Conservation (phyloP, 2,329 filamentous ascomycete species). For the Fusarium annulatum region DNA sequence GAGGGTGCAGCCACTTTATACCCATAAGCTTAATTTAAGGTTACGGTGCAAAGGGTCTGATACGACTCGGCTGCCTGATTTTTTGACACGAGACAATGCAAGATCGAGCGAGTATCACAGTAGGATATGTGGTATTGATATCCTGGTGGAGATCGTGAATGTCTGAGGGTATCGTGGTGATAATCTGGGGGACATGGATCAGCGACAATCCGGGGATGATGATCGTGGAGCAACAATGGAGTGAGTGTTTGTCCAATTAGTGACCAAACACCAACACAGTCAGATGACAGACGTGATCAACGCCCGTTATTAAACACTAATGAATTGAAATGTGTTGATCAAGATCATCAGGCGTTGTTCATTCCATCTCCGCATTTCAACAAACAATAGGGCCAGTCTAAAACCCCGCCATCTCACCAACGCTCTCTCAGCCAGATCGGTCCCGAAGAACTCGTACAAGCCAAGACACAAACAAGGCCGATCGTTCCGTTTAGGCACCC, state of each 20-base stretch:
- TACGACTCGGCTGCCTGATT: neutral
- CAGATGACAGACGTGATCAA: neutral
- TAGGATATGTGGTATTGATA: rapidly evolving
- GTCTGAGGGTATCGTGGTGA: neutral
- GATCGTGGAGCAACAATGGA: neutral
- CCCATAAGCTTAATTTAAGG: conserved; percentile 27
- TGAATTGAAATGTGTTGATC: neutral
- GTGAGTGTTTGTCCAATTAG: neutral
- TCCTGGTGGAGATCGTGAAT: neutral
- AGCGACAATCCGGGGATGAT: neutral
- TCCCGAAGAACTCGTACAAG: neutral
- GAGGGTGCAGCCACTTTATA: neutral
- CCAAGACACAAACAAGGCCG: neutral
- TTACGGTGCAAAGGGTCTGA: neutral
- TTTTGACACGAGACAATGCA: neutral
- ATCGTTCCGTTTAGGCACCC: conserved; percentile 5
- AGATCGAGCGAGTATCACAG: neutral
- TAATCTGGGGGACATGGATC: neutral
- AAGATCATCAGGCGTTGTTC: neutral
- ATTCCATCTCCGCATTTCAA: neutral
- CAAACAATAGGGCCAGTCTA: neutral
- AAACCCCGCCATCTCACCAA: neutral
- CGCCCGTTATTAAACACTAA: neutral
- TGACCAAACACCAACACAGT: neutral
- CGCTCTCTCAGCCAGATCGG: neutral